Base-by-base conservation (phyloP, 306 rosid species). In the Fragaria vesca region DNA sequence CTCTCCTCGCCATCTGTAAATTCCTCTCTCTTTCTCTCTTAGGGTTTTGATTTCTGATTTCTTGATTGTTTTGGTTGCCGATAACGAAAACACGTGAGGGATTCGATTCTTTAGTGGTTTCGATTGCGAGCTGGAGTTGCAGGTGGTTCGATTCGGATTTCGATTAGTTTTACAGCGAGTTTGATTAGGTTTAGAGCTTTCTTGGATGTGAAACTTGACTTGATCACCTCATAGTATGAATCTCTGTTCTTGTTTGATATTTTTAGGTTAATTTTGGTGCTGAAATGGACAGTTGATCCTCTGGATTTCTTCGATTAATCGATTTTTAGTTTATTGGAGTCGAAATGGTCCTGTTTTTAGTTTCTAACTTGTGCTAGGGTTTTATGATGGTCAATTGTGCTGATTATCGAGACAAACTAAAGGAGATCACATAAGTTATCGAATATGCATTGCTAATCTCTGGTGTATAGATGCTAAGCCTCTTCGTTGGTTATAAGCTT, bases 1-100 rank as follows among this genome's bases (percentile, higher is more conserved):
- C 99, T 54, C 99, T 96, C 65, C 99, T 96, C 85, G 98, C 99
- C 69, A 96, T 96, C 73, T 96, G 99, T 96, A 81, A 82, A 81
- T 80, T 75, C 81, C 21, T 77, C 45, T 82, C 45, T 72, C 69
- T 60, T 43, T 34, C 57, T 68, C 66, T 43, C 32, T 63, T 76
- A 45, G 82, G 73, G 72, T 79, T 77, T 78, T 46, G 17, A 8
- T 78, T 76, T n/a, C 21, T 18, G 9, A 21, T 45, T 85, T 24
- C 55, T 16, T 10, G 43, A 34, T 26, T 55, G 76, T 34, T 38
- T 74, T 71, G 45, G 18, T 68, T 78, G 48, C 57, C 24, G 40
- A 12, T 48, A 12, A 77, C 46, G 63, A 68, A 62, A 66, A 52
- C 75, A 47, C 74, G 13, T 32, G 55, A 69, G 73, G 47, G 69